Evolutionary conservation across 352 stramenopile species (phyloP).

Genomic region (Phytopythium boreale): DNA sequence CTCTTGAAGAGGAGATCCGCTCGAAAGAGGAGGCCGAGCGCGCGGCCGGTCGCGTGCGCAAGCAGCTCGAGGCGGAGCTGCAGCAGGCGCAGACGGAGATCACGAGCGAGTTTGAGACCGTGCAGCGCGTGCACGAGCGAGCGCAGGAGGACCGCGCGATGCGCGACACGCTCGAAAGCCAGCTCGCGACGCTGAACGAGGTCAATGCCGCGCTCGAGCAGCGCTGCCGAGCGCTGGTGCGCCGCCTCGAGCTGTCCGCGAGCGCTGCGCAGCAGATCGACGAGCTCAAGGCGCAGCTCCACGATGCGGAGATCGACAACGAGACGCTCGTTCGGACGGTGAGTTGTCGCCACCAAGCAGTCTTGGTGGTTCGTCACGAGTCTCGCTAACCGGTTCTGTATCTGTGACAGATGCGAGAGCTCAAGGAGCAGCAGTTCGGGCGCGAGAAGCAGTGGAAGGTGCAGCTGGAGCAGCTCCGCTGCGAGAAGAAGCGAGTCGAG

Average conservation of each 20-base stretch:
- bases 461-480: slow-evolving; percentile 47
- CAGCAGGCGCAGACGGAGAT: slow-evolving; percentile 50
- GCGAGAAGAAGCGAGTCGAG: slow-evolving; percentile 41
- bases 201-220: slow-evolving; percentile 75
- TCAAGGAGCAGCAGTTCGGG: slow-evolving; percentile 65
- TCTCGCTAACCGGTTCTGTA: background rate
- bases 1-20: slow-evolving; percentile 49
- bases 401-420: slow-evolving; percentile 49
- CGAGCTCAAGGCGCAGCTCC: slow-evolving; percentile 61
- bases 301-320: slow-evolving; percentile 66
- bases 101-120: slow-evolving; percentile 47
- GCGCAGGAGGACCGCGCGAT: slow-evolving; percentile 51
- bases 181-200: slow-evolving; percentile 68
- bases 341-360: background rate
- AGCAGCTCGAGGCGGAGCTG: slow-evolving; percentile 57
- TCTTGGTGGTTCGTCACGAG: background rate
- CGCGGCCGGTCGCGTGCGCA: slow-evolving; percentile 24
- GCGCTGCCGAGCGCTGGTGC: slow-evolving; percentile 61
- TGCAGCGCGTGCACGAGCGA: slow-evolving; percentile 39
- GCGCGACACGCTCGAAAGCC: slow-evolving; percentile 54
- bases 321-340: slow-evolving; percentile 65
- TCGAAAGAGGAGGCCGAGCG: slow-evolving; percentile 35
- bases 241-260: slow-evolving; percentile 53
- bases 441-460: slow-evolving; percentile 63
- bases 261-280: slow-evolving; percentile 46